These are phyloP conservation scores for Vishniacozyma victoriae DNA, from an alignment of 768 basidiomycete species.

Conservation along the genomic window DNA sequence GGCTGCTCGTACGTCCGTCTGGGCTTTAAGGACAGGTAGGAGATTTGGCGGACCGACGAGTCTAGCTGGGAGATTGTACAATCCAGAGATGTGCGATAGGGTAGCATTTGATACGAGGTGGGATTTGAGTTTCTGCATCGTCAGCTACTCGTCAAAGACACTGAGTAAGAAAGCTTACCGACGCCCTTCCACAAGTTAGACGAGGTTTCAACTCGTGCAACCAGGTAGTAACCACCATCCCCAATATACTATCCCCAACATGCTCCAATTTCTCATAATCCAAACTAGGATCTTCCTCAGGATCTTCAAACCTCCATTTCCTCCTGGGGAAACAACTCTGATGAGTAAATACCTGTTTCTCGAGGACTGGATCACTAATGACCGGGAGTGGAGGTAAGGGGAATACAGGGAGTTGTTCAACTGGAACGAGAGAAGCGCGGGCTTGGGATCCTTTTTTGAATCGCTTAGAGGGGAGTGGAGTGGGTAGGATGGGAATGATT, in stretches of 20 bases:
- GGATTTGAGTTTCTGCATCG: slow-evolving; percentile 39
- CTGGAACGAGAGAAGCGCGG: slow-evolving; percentile 30
- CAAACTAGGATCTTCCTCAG: slow-evolving; percentile 18
- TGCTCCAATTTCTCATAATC: slow-evolving; percentile 45
- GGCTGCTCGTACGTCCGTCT: slow-evolving; percentile 38
- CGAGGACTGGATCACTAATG: slow-evolving; percentile 22
- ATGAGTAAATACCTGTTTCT: slow-evolving; percentile 37
- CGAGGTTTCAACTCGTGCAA: slow-evolving; percentile 35
- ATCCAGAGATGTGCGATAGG: slow-evolving; percentile 35
- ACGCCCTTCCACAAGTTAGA: slow-evolving; percentile 37
- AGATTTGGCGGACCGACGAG: slow-evolving; percentile 24
- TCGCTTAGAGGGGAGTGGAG: slow-evolving; percentile 36
- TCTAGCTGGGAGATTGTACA: slow-evolving; percentile 36
- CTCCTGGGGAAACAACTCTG: slow-evolving; percentile 21
- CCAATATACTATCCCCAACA: slow-evolving; percentile 41
- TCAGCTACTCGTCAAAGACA: neutral
- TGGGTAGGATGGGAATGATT: slow-evolving; percentile 19
- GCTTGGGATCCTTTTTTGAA: slow-evolving; percentile 23
- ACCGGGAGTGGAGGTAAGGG: slow-evolving; percentile 36
- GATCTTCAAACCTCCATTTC: slow-evolving; percentile 32
- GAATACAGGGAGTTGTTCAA: slow-evolving; percentile 37
- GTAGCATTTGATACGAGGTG: slow-evolving; percentile 41
- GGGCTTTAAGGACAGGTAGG: slow-evolving; percentile 15
- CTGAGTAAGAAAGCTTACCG: slow-evolving; percentile 14
- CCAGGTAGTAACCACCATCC: slow-evolving; percentile 42